Evolutionary conservation across 2,329 filamentous ascomycete genomes (phyloP).

Genomic region (Aspergillus flavus): DNA sequence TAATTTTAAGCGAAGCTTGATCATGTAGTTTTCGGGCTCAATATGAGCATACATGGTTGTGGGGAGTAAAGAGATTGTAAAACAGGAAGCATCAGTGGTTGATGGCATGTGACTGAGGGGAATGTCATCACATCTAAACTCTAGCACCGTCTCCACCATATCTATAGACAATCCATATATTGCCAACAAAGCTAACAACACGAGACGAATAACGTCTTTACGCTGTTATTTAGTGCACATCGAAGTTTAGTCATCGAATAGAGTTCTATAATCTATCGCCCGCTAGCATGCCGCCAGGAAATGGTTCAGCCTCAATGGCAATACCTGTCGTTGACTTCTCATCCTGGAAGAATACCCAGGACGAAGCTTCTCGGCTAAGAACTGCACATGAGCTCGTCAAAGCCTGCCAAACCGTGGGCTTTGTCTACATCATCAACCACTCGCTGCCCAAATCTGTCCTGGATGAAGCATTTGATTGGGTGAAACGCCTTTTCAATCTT

Average conservation of each 20-base stretch:
- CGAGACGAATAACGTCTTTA: not conserved
- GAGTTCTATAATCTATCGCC: not conserved
- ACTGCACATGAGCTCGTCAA: constrained; percentile 44
- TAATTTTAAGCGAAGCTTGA: not conserved
- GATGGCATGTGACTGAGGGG: not conserved
- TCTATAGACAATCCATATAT: not conserved
- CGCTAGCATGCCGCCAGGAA: not conserved
- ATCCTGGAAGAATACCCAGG: constrained; percentile 34
- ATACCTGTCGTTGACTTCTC: constrained; percentile 47
- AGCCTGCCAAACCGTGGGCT: constrained; percentile 50
- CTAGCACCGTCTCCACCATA: not conserved
- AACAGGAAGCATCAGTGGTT: not conserved
- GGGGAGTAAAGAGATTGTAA: not conserved
- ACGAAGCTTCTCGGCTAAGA: constrained; percentile 29
- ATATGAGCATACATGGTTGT: not conserved
- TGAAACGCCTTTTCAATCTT: constrained; percentile 49
- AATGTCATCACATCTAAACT: not conserved
- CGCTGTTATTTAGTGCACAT: not conserved
- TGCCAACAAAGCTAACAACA: not conserved
- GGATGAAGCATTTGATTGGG: constrained; percentile 49
- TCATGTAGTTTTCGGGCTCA: not conserved
- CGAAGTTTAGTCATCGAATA: not conserved
- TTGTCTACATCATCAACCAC: constrained; percentile 54
- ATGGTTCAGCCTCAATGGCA: constrained; percentile 14
- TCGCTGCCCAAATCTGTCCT: constrained; percentile 44